These are phyloP conservation scores for Prunus mongolica DNA, from an alignment of 306 rosid genomes.

Conservation along the genomic window DNA sequence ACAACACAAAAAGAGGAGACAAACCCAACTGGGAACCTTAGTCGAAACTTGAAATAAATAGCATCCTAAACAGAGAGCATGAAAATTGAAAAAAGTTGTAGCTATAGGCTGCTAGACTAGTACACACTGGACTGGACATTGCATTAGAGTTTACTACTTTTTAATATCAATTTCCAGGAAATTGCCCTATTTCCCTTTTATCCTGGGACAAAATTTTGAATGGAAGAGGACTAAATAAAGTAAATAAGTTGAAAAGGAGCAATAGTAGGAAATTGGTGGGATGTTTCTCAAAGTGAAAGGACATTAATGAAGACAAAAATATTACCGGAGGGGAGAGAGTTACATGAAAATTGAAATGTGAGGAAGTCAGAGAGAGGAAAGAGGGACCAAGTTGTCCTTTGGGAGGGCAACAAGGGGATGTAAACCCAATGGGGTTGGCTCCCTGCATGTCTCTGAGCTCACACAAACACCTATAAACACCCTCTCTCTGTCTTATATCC, in stretches of 20 bases:
- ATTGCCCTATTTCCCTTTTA: constrained; percentile 5
- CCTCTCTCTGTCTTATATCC: constrained; percentile 37
- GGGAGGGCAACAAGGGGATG: constrained; percentile 35
- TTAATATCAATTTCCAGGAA: not conserved
- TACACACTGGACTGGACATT: not conserved
- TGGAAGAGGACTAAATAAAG: not conserved
- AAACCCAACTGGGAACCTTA: constrained; percentile 5
- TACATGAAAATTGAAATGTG: not conserved
- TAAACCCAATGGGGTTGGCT: constrained; percentile 32
- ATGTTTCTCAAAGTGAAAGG: constrained; percentile 27
- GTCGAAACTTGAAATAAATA: not conserved
- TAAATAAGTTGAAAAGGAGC: constrained; percentile 7
- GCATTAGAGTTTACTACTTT: not conserved
- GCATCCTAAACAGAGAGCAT: not conserved
- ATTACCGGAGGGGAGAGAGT: not conserved
- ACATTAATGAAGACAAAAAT: not conserved
- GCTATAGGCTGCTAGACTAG: not conserved
- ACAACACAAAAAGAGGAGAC: constrained; percentile 27
- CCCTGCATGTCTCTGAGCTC: constrained; percentile 25
- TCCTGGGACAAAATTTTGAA: not conserved
- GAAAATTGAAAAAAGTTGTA: constrained; percentile 2
- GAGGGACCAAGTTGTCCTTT: constrained; percentile 61
- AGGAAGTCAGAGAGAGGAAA: not conserved
- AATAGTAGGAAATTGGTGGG: constrained; percentile 40
- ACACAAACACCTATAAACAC: constrained; percentile 29